Percentiles rank a stretch among this genome's conserved stretches.
phyloP scores from a whole-genome alignment of 2,329 filamentous ascomycete genomes.

The Diplodia seriata region DNA sequence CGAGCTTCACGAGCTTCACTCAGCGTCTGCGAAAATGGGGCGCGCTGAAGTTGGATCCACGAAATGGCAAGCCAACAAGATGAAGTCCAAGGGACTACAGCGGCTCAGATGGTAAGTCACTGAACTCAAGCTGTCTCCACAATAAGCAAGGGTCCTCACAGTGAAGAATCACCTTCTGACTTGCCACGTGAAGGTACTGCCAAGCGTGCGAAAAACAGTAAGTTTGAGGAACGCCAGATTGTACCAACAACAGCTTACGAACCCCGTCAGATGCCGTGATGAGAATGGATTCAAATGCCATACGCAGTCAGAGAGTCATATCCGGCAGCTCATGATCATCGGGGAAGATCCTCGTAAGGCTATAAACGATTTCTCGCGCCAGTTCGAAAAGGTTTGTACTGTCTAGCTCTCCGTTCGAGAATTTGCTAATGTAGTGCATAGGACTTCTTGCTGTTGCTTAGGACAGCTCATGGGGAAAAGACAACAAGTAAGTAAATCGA shows the following conservation, averaged over 20 bases:
- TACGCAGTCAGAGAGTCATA: constrained; percentile 71
- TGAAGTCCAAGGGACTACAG: constrained; percentile 81
- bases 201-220: constrained; percentile 74
- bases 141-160: no score
- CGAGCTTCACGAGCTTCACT: not conserved
- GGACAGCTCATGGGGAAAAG: constrained; percentile 90
- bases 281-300: constrained; percentile 84
- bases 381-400: constrained; percentile 67
- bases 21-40: constrained; percentile 70
- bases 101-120: constrained; percentile 74
- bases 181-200: constrained; percentile 64
- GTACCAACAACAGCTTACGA: no score
- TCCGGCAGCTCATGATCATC: constrained; percentile 86
- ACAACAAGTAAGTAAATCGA: constrained; percentile 59
- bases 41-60: constrained; percentile 90
- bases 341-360: constrained; percentile 85
- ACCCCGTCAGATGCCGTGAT: constrained; percentile 63
- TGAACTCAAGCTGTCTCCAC: not conserved
- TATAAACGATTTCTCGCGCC: constrained; percentile 80
- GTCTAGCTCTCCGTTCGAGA: no score
- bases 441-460: constrained; percentile 78
- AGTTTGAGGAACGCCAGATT: no score
- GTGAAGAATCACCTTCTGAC: no score
- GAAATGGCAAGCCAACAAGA: constrained; percentile 89
- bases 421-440: no score